phyloP scores from a whole-genome alignment of 73 alveolate genomes.

The Diophrys appendiculata region DNA sequence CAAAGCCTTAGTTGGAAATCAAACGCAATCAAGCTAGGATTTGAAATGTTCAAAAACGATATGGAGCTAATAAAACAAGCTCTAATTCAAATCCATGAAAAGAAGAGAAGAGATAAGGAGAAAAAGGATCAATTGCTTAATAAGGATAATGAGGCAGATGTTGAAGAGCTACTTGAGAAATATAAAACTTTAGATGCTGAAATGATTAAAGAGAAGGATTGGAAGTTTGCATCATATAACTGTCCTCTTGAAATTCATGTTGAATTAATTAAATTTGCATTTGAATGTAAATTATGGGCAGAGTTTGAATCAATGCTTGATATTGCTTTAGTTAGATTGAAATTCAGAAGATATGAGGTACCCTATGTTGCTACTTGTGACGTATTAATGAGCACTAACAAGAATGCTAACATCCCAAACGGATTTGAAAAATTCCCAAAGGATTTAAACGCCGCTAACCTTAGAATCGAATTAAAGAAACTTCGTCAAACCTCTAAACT shows the following conservation, averaged over 20 bases:
- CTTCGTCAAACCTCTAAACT: slow-evolving; percentile 68
- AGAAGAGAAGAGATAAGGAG: slow-evolving; percentile 83
- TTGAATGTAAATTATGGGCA: slow-evolving; percentile 86
- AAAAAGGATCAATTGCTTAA: slow-evolving; percentile 76
- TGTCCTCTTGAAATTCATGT: slow-evolving; percentile 95
- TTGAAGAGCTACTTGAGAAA: slow-evolving; percentile 86
- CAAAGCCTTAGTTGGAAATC: slow-evolving; percentile 77
- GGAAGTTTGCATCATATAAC: slow-evolving; percentile 84
- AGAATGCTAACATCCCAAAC: slow-evolving; percentile 93
- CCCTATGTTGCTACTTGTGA: slow-evolving; percentile 93
- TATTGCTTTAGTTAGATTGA: slow-evolving; percentile 84
- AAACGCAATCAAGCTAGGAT: slow-evolving; percentile 70
- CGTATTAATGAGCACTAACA: slow-evolving; percentile 86
- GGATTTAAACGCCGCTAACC: slow-evolving; percentile 89
- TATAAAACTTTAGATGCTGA: slow-evolving; percentile 84
- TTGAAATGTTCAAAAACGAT: slow-evolving; percentile 85
- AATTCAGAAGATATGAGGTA: slow-evolving; percentile 92
- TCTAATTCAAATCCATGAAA: slow-evolving; percentile 66
- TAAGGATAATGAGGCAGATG: slow-evolving; percentile 76
- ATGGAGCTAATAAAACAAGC: slow-evolving; percentile 87
- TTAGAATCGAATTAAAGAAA: slow-evolving; percentile 83
- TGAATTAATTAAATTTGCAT: slow-evolving; percentile 87
- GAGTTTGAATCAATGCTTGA: slow-evolving; percentile 81
- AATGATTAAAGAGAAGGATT: slow-evolving; percentile 88
- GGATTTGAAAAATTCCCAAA: slow-evolving; percentile 92